phyloP scores from a whole-genome alignment of 148 eudicot species.

The Rhododendron mucronatum region DNA sequence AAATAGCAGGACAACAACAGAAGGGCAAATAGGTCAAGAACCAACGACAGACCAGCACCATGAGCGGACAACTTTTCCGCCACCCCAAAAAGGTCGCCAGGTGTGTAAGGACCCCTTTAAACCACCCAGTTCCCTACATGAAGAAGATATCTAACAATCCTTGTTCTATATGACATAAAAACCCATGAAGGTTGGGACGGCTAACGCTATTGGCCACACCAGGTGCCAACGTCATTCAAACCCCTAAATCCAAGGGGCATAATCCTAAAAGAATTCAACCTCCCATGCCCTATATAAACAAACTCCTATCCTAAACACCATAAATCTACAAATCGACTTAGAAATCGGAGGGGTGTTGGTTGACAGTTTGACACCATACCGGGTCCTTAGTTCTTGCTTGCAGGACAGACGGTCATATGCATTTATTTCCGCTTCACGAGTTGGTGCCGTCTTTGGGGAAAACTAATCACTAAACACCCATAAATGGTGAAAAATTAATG shows the following conservation, averaged over 20 bases:
- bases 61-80: neutral
- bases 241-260: neutral
- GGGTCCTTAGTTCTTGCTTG: neutral
- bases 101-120: neutral
- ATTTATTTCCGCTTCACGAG: neutral
- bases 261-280: neutral
- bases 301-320: neutral
- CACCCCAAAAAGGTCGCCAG: neutral
- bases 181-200: neutral
- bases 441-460: neutral
- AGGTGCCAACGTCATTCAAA: neutral
- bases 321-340: neutral
- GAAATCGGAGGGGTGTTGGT: too few relatives aligned
- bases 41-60: neutral
- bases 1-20: neutral
- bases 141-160: neutral
- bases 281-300: neutral
- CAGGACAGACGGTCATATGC: too few relatives aligned
- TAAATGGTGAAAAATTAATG: neutral
- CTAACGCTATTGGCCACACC: neutral
- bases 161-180: neutral
- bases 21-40: neutral
- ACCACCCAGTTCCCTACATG: neutral
- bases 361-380: neutral
- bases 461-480: neutral